Evolutionary conservation across 1,139 yeast species (phyloP).

Genomic region (Yamadazyma buinensis): DNA sequence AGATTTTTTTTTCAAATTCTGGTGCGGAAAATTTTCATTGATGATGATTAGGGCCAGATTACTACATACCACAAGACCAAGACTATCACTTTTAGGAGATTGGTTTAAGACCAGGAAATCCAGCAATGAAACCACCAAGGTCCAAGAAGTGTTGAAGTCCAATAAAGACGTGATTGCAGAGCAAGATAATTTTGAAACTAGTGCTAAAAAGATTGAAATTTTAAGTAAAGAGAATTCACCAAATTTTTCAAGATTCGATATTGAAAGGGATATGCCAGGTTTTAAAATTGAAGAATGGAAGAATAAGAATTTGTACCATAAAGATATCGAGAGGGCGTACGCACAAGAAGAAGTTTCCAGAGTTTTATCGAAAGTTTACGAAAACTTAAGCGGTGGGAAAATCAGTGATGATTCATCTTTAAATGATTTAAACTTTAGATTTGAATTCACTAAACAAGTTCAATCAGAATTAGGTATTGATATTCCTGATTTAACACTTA

Average conservation of each 20-base stretch:
- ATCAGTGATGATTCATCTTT: constrained; percentile 18
- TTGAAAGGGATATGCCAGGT: constrained; percentile 31
- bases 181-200: constrained; percentile 37
- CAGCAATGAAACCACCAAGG: too few species aligned
- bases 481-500: constrained; percentile 61
- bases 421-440: constrained; percentile 55
- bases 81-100: constrained; percentile 17
- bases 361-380: constrained; percentile 25
- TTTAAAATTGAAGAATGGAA: constrained; percentile 39
- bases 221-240: constrained; percentile 38
- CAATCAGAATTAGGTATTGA: constrained; percentile 60
- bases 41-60: constrained; percentile 8
- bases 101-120: constrained; percentile 18
- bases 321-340: constrained; percentile 30
- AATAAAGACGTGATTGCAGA: constrained; percentile 36
- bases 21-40: constrained; percentile 4
- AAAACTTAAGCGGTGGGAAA: constrained; percentile 18
- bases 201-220: constrained; percentile 32
- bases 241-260: constrained; percentile 21
- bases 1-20: constrained; percentile 1
- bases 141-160: constrained; percentile 14
- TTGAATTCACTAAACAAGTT: constrained; percentile 52
- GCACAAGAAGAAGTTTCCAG: constrained; percentile 20
- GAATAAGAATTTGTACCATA: constrained; percentile 17
- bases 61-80: constrained; percentile 11